Base-by-base conservation (phyloP, 495 filamentous ascomycete species). In the Lasiosphaeria ovina region DNA sequence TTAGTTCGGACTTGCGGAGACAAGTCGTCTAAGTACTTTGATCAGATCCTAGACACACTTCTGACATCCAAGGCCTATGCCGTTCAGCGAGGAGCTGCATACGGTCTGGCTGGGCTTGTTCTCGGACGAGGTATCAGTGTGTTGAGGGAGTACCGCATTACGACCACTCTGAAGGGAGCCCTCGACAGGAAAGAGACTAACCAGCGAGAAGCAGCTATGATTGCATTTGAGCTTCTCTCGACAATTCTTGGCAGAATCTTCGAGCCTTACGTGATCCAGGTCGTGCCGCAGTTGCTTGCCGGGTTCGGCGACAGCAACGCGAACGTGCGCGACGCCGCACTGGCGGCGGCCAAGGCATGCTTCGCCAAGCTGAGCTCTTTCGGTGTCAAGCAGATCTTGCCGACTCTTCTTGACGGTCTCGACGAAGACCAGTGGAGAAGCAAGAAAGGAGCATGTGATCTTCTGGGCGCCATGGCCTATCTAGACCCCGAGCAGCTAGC, bases 381-480 rank as follows among this genome's bases (percentile, higher is more conserved):
- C 63, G 94, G 94, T 67, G 94, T 98, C 38, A 97, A 97, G 76
- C 79, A 92, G 57, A 91, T 98, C 67, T 76, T 98, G 45, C 94
- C 94, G 3, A 96, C 89, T 17, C 83, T 98, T 4, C 83, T 98
- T 24, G 89, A 97, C 62, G 95, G 94, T 51, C 85, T 98, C 11
- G 92, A 97, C 58, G 95, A 98, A 53, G 84, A 88, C 35, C 94
- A 97, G 71, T 98, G 94, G 94, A 87, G 94, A 66, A 97, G 91
- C 76, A 97, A 98, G 72, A 97, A 96, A 76, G 94, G 94, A 63
- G 94, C 94, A 55, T 98, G 94, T 66, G 94, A 98, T 67, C 83
- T 95, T 9, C 83, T 98, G 17, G 94, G 94, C 68, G 93, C 93
- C 57, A 98, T 98, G 93, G 95, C 94, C 9, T 98, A 98, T 70